A percentile compares a stretch with the other conserved stretches of the same genome.
Evolutionary conservation across 768 basidiomycete species (phyloP).

Genomic region (Pleurotus sapidus): DNA sequence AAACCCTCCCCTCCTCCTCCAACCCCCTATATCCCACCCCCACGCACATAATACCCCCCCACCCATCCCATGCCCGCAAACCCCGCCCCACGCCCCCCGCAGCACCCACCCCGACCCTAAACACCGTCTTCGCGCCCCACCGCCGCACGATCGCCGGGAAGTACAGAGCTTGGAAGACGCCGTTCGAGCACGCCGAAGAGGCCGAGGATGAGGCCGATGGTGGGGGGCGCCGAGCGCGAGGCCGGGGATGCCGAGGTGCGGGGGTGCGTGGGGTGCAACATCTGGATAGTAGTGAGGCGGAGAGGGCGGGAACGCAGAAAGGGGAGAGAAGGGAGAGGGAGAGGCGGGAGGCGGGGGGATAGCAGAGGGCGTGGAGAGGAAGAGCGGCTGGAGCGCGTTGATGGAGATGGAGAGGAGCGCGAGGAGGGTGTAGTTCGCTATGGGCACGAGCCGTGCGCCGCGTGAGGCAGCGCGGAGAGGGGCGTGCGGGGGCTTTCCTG

Average conservation of each 20-base stretch:
- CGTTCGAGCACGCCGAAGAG: slow-evolving; percentile 34
- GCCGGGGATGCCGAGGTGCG: slow-evolving; percentile 33
- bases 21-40: too few relatives aligned
- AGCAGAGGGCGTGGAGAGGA: slow-evolving; percentile 35
- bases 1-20: too few relatives aligned
- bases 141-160: slow-evolving; percentile 27
- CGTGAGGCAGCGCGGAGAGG: slow-evolving; percentile 25
- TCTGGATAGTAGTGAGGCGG: too few relatives aligned
- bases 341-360: too few relatives aligned
- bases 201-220: slow-evolving; percentile 38
- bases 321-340: too few relatives aligned
- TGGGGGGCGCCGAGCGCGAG: slow-evolving; percentile 34
- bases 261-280: too few relatives aligned
- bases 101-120: slow-evolving; percentile 23
- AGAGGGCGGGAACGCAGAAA: too few relatives aligned
- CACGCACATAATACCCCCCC: too few relatives aligned
- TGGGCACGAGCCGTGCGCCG: slow-evolving; percentile 37
- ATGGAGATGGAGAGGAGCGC: slow-evolving; percentile 40
- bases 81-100: too few relatives aligned
- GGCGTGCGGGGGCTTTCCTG: slow-evolving; percentile 15
- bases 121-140: slow-evolving; percentile 34
- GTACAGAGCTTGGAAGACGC: slow-evolving; percentile 30
- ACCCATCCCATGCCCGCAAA: too few relatives aligned
- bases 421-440: slow-evolving; percentile 40
- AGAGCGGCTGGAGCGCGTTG: slow-evolving; percentile 39